Percentiles rank a stretch among this genome's conserved stretches.
Evolutionary conservation across 129 eudicot species (phyloP).

Genomic region (Saussurea involucrata): DNA sequence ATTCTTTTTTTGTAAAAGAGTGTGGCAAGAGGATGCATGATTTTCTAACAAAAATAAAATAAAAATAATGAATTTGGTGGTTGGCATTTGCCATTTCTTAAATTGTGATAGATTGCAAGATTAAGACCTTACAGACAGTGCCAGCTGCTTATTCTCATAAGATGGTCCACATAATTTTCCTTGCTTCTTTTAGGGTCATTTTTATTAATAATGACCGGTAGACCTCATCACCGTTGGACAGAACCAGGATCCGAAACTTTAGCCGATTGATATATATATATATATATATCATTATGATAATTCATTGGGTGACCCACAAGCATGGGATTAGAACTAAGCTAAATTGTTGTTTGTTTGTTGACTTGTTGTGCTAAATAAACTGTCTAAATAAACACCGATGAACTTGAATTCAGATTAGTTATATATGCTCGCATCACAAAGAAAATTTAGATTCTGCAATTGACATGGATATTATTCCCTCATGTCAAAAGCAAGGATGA

Average conservation of each 20-base stretch:
- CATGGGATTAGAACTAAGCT: neutral
- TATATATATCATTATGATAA: constrained; percentile 7
- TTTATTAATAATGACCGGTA: neutral
- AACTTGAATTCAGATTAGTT: neutral
- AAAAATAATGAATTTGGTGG: constrained; percentile 21
- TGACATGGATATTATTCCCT: constrained; percentile 12
- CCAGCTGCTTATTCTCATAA: constrained; percentile 40
- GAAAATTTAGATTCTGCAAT: constrained; percentile 20
- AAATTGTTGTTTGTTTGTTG: neutral
- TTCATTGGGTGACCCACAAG: constrained; percentile 16
- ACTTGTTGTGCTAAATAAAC: neutral
- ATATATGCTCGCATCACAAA: neutral
- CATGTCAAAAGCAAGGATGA: constrained; percentile 14
- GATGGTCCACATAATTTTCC: constrained; percentile 22
- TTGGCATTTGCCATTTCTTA: constrained; percentile 22
- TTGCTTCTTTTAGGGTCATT: neutral
- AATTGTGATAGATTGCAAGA: constrained; percentile 28
- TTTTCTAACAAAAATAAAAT: neutral
- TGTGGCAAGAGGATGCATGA: constrained; percentile 1
- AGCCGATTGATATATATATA: constrained; percentile 1
- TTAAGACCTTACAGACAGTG: constrained; percentile 33
- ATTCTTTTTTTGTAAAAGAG: neutral
- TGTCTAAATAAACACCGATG: neutral
- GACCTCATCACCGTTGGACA: constrained; percentile 5
- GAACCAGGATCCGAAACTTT: neutral